Evolutionary conservation across 1,284 basidiomycete species (phyloP), one percentile per base, ranked within the genome.

Genomic region (Fomitopsis pinicola): DNA sequence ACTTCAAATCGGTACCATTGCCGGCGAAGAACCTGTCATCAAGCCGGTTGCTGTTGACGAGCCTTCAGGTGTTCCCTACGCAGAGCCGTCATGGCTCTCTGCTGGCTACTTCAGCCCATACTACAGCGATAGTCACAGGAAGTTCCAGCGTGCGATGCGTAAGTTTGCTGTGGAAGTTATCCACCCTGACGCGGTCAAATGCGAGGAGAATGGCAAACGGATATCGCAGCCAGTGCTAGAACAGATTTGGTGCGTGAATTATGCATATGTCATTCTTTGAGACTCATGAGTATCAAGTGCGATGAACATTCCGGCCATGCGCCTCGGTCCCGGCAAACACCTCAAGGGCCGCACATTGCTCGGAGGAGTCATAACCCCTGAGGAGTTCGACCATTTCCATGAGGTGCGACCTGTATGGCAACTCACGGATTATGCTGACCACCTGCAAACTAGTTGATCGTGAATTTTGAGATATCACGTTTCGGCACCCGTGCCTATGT

Each of bases 21-120:
- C 78, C 35, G 92, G 88, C n/a, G 82, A 92, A 71, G 78, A 84
- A 63, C 76, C 81, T 60, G 75, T 80, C 55, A 84, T 93, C 71
- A 81, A 81, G 62, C 75, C 87, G 1, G 83, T 81, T 5, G 76
- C 76, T 1, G 81, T 87, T 0, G 94, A 92, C 53, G 85, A 85
- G 45, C 72, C 91, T 57, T 93, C 88, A 33, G 73, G 81, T 60
- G 89, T 97, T 0, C 95, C 95, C 0, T 97, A 97, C 71, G 94
- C 87, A 1, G 96, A 98, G 71, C 89, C 94, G 2, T 88, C 89
- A 1, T 97, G 94, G 94, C 85, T 97, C 45, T 79, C 78, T n/a
- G 76, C 84, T 6, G 92, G 91, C 0, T 96, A 88, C 78, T 81
- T 84, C 69, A 90, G 82, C 63, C 92, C 95, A 0, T 98, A 96